Evolutionary conservation across 495 filamentous ascomycete species (phyloP), one percentile per base, ranked within the genome.

Genomic region (Penicillium flavigenum): DNA sequence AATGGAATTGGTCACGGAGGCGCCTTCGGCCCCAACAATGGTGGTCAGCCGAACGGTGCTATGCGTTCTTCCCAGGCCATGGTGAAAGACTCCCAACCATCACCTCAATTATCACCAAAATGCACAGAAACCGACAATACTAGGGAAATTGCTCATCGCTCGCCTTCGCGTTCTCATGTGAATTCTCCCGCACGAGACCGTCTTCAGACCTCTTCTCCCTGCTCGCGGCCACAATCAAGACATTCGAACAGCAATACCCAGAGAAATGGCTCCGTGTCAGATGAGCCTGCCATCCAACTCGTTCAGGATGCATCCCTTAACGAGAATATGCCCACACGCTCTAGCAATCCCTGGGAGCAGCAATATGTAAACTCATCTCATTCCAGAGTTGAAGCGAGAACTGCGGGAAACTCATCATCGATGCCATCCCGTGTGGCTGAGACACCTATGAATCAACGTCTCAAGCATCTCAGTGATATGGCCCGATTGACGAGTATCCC

Each of bases 11-110:
- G 26, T 47, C 32, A 39, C 27, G 44, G 32, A 47, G 49, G 57
- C 17, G 8, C 63, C 11, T 41, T 47, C 3, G 55, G 26, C 39
- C 43, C 56, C 8, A 41, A 54, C 24, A 50, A 17, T 7, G 29
- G 31, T 45, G 63, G 66, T 27, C 59, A 57, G 5, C 41, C 47
- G 9, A 57, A 60, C 20, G 16, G 62, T 36, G 27, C 50, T 16
- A 29, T 52, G 34, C 54, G 56, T 8, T 75, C 73, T 17, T 74
- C 75, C 17, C 77, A 78, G 51, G 47, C 72, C 9, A 66, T 76
- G 45, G 72, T 82, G 16, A 76, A 72, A 54, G 78, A 82, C 55
- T 82, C 79, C 22, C 79, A 82, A 56, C 67, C 69, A 47, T 77
- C 79, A 27, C 74, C 75, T 8, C 56, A 57, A 24, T 50, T 55